Conservation (phyloP, 345 rosid species). For the Eucalyptus regnans region DNA sequence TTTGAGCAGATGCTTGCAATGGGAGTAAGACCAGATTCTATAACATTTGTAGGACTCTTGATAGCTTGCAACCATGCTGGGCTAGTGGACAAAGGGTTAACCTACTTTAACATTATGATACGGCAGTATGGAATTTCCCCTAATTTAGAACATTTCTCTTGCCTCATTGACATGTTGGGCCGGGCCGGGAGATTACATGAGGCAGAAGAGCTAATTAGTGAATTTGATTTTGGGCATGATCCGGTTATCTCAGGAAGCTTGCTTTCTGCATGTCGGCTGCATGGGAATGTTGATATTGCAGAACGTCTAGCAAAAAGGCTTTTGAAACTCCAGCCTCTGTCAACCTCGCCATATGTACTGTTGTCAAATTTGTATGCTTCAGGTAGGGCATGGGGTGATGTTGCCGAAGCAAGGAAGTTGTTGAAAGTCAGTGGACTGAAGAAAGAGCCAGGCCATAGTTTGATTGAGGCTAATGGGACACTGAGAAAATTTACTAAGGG, state of each 20-base stretch:
- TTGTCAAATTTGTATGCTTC: constrained; percentile 53
- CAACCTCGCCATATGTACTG: constrained; percentile 46
- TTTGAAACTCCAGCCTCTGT: constrained; percentile 23
- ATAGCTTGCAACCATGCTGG: constrained; percentile 61
- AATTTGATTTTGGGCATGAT: constrained; percentile 25
- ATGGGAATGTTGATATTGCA: constrained; percentile 28
- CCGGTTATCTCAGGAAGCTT: constrained; percentile 44
- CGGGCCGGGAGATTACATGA: constrained; percentile 45
- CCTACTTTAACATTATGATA: constrained; percentile 30
- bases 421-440: constrained; percentile 43
- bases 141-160: constrained; percentile 42
- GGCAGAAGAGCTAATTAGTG: constrained; percentile 33
- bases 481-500: constrained; percentile 29
- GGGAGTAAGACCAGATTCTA: constrained; percentile 36
- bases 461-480: constrained; percentile 34
- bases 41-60: constrained; percentile 45
- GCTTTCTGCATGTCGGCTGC: constrained; percentile 47
- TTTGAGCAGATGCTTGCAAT: constrained; percentile 29
- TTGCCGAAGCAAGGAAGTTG: constrained; percentile 42
- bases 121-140: constrained; percentile 32
- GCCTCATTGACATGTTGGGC: constrained; percentile 57
- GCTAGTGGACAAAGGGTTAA: constrained; percentile 37
- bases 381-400: constrained; percentile 47
- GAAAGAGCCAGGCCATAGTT: constrained; percentile 47
- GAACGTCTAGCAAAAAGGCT: constrained; percentile 33